Evolutionary conservation across 306 rosid species (phyloP), one percentile per base, ranked within the genome.

Genomic region (Rosa chinensis): DNA sequence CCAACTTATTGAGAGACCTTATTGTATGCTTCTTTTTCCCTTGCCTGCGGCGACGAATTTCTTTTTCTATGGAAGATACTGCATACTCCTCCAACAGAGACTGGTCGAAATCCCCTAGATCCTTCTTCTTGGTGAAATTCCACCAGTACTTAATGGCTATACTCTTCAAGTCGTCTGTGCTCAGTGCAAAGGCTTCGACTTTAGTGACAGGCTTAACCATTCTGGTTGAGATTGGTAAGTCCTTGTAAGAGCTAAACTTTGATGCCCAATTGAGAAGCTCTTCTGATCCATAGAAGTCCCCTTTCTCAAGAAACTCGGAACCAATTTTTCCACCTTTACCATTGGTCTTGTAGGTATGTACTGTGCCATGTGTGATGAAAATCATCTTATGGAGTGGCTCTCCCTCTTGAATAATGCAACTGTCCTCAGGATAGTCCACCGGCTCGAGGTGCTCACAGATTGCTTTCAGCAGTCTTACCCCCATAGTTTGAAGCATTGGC

Each of bases 141-240:
- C 63, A 58, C 63, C 63, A 58, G 32, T n/a, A 58, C 23, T 58
- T 58, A 8, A 58, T 58, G 63, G 32, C 28, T 4, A 58, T 4
- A 58, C 63, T 58, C 32, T 9, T 58, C 63, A 58, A 58, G 63
- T 58, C 63, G 13, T 58, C 32, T 5, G 63, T 11, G 5, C 13
- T 58, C 11, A 58, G 32, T 11, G 0, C 63, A 21, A 58, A 58
- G 12, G 35, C 63, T 58, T 58, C 63, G 6, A 58, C 63, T 21
- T 58, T 58, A 0, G 63, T 58, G 63, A 58, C 63, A 58, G 63
- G 11, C 5, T 58, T 58, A 21, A 82, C 85, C 3, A 84, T 82
- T 78, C 83, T 82, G 3, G 85, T 77, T 23, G 90, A 85, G 48
- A 47, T 77, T 35, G 88, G 88, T 70, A 84, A 86, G 75, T 84